These are phyloP conservation scores for Rosa persica DNA, from an alignment of 306 rosid species.

Conservation along the genomic window DNA sequence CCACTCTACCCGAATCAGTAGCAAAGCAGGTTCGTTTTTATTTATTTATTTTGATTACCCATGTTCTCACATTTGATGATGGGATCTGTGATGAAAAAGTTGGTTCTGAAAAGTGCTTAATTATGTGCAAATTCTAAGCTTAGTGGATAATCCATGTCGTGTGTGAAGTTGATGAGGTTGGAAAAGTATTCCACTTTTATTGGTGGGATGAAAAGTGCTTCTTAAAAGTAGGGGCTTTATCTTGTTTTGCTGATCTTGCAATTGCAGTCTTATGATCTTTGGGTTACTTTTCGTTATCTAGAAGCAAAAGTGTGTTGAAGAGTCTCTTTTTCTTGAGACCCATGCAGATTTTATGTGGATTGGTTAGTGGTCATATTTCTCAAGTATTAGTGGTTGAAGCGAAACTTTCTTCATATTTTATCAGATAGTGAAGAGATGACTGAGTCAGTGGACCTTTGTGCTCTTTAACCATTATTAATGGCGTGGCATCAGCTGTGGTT, in stretches of 20 bases:
- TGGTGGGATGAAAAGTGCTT: conserved; percentile 17
- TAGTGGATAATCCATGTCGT: neutral
- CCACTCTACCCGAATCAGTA: conserved; percentile 56
- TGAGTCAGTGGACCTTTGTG: conserved; percentile 5
- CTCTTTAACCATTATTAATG: conserved; percentile 7
- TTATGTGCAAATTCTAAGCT: conserved; percentile 19
- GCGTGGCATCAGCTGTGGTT: neutral
- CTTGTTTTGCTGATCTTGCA: conserved; percentile 12
- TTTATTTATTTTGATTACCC: neutral
- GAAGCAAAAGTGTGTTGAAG: conserved; percentile 16
- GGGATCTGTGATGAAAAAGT: conserved; percentile 34
- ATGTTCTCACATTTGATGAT: conserved; percentile 18
- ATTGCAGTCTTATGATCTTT: conserved; percentile 14
- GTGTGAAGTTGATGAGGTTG: conserved; percentile 9
- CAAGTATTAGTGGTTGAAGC: neutral
- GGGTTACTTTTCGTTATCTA: conserved; percentile 1
- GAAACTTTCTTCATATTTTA: conserved; percentile 13
- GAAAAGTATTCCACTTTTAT: conserved; percentile 19
- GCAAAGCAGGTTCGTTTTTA: conserved; percentile 56
- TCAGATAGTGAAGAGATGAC: conserved; percentile 4
- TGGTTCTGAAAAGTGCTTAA: conserved; percentile 35
- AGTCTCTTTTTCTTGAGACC: conserved; percentile 9
- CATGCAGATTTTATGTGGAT: conserved; percentile 1
- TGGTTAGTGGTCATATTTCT: conserved; percentile 7
- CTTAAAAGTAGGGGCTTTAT: neutral